Evolutionary conservation across 495 filamentous ascomycete species (phyloP).

Genomic region (Xylaria longipes): DNA sequence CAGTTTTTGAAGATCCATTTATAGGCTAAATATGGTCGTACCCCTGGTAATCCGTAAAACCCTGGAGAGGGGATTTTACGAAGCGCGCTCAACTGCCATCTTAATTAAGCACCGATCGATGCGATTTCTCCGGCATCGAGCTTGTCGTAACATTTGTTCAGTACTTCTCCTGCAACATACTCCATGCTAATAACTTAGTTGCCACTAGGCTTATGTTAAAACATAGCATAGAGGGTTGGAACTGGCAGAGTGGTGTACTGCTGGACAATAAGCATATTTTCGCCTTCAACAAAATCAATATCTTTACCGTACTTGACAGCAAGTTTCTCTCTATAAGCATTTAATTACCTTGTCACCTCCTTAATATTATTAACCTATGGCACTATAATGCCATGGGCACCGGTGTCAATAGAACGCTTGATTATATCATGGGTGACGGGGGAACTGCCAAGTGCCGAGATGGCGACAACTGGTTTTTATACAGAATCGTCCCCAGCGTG

Average conservation of each 20-base stretch:
- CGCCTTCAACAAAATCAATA: not conserved
- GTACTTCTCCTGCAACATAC: not conserved
- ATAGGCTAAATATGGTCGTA: not conserved
- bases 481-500: too few relatives aligned
- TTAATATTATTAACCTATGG: too few relatives aligned
- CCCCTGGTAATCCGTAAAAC: not conserved
- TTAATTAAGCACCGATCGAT: not conserved
- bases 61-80: conserved; percentile 5
- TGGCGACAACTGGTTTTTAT: too few relatives aligned
- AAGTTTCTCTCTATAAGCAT: too few relatives aligned
- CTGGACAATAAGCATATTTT: conserved; percentile 36
- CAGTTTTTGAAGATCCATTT: not conserved
- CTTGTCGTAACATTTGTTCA: not conserved
- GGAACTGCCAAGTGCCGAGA: too few relatives aligned
- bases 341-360: too few relatives aligned
- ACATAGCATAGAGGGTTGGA: conserved; percentile 48
- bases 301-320: not conserved
- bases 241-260: conserved; percentile 46
- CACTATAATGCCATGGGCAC: too few relatives aligned
- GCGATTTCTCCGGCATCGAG: not conserved
- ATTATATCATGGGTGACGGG: too few relatives aligned
- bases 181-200: not conserved
- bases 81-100: not conserved
- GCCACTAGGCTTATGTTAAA: conserved; percentile 35
- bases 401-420: too few relatives aligned